Evolutionary conservation across 2,329 filamentous ascomycete genomes (phyloP).

Genomic region (Beauveria sp.): DNA sequence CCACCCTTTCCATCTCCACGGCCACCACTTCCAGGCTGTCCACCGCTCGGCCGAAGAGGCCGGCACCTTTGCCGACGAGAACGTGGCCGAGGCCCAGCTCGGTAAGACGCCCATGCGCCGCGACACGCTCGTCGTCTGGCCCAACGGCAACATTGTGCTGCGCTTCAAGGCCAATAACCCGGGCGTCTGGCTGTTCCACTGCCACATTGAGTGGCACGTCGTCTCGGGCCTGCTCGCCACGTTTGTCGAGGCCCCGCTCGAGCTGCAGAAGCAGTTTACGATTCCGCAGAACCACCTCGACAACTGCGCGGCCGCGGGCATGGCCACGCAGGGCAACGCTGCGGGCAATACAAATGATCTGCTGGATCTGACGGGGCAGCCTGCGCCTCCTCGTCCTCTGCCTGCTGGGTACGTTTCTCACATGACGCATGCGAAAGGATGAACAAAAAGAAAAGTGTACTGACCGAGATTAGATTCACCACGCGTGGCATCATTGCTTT

Average conservation of each 20-base stretch:
- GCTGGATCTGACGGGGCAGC: conserved; percentile 56
- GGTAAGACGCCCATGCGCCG: conserved; percentile 53
- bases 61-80: conserved; percentile 44
- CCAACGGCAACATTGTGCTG: conserved; percentile 60
- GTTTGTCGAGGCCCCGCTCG: conserved; percentile 54
- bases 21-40: conserved; percentile 64
- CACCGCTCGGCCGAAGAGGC: conserved; percentile 51
- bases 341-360: conserved; percentile 61
- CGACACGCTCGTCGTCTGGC: conserved; percentile 59
- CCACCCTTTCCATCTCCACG: conserved; percentile 74
- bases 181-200: conserved; percentile 67
- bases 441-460: neutral
- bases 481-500: conserved; percentile 64
- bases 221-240: conserved; percentile 58
- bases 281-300: conserved; percentile 54
- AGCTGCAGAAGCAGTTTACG: conserved; percentile 50
- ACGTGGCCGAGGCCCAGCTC: conserved; percentile 37
- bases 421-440: no score
- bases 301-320: conserved; percentile 44
- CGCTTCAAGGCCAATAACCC: conserved; percentile 62
- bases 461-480: conserved; percentile 45
- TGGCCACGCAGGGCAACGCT: conserved; percentile 59
- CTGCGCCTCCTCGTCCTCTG: conserved; percentile 44
- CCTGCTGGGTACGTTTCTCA: conserved; percentile 49
- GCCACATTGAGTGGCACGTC: conserved; percentile 75